These are phyloP conservation scores for Solanum etuberosum DNA, from an alignment of 257 asterid species.

Conservation along the genomic window DNA sequence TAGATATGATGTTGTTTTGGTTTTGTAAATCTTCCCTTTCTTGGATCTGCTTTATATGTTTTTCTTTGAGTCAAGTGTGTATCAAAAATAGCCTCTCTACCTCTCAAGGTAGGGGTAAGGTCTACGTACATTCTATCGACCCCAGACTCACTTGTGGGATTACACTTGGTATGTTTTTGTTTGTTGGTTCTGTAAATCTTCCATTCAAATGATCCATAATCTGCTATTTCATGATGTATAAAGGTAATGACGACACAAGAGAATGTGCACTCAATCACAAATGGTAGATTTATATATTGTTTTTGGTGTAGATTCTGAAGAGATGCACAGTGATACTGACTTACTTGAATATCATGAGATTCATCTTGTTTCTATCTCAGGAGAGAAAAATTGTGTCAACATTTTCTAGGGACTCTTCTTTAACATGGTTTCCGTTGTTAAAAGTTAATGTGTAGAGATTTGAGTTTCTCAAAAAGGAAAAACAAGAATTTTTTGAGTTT, in stretches of 20 bases:
- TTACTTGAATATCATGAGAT: not conserved
- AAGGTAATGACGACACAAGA: not conserved
- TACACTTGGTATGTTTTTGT: not conserved
- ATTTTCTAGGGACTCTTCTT: not conserved
- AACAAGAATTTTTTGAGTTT: not conserved
- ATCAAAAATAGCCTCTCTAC: no score
- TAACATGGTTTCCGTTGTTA: not conserved
- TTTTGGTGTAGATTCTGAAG: not conserved
- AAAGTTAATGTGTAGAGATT: not conserved
- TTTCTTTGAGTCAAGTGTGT: no score
- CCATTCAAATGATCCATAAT: not conserved
- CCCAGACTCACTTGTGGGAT: no score
- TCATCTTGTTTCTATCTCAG: not conserved
- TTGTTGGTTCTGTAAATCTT: not conserved
- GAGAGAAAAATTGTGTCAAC: not conserved
- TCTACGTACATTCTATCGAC: no score
- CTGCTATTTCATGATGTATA: not conserved
- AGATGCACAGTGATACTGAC: not conserved
- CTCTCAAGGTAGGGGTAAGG: no score
- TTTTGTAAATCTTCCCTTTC: not conserved
- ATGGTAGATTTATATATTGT: not conserved
- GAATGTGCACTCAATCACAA: not conserved
- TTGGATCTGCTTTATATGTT: no score
- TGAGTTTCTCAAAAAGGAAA: not conserved
- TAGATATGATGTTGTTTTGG: not conserved